These are phyloP conservation scores for Nannochloris sp. DNA, from an alignment of 139 green algal species.

Conservation along the genomic window DNA sequence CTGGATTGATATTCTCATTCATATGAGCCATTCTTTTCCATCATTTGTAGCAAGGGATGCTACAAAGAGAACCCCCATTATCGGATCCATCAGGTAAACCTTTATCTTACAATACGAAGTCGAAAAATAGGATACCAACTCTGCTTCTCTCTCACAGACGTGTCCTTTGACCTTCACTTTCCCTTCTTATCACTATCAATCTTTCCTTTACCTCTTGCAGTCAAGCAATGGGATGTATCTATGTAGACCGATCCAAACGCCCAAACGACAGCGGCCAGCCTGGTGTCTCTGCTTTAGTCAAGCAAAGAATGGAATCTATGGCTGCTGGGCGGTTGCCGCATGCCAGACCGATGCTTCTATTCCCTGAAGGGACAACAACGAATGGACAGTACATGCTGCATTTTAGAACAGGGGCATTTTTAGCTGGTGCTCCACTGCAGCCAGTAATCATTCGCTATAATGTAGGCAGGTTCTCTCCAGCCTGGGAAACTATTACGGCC, in stretches of 20 bases:
- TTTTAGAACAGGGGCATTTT: constrained; percentile 86
- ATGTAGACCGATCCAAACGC: constrained; percentile 60
- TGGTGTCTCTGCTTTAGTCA: constrained; percentile 35
- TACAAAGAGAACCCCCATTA: constrained; percentile 48
- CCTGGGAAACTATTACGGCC: constrained; percentile 73
- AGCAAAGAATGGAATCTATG: constrained; percentile 40
- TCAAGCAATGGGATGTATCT: constrained; percentile 74
- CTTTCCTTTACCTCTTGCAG: no score
- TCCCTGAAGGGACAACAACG: constrained; percentile 78
- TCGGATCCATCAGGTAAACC: constrained; percentile 68
- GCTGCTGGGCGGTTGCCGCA: constrained; percentile 9
- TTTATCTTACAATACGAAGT: background rate
- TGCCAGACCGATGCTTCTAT: background rate
- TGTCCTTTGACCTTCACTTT: background rate
- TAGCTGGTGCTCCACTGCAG: constrained; percentile 78
- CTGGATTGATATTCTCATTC: constrained; percentile 82
- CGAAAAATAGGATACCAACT: background rate
- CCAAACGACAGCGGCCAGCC: background rate
- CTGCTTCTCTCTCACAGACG: background rate
- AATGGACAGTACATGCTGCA: constrained; percentile 82
- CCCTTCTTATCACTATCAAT: background rate
- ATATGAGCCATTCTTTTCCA: constrained; percentile 68
- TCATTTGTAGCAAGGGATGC: constrained; percentile 68
- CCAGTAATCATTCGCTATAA: constrained; percentile 70
- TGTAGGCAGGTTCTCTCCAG: constrained; percentile 46